phyloP scores from a whole-genome alignment of 2,329 filamentous ascomycete genomes.

The Fusarium albidum region DNA sequence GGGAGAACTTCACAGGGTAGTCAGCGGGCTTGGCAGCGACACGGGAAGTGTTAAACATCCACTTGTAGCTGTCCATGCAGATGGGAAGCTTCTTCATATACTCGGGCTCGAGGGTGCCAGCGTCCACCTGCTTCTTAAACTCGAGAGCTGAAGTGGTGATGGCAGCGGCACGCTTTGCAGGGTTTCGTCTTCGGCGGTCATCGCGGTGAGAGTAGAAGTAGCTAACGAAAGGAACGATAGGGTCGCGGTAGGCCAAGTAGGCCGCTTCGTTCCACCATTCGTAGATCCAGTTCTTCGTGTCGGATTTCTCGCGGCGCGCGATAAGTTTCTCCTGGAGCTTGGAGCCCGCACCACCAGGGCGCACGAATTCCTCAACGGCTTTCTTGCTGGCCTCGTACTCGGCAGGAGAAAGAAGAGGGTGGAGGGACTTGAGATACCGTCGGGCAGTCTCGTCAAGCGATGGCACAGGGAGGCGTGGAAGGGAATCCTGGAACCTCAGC shows the following conservation, averaged over 20 bases:
- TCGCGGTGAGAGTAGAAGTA: conserved; percentile 99
- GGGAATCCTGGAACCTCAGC: conserved; percentile 87
- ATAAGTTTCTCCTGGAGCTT: conserved; percentile 88
- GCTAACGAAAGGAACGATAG: conserved; percentile 96
- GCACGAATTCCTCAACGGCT: conserved; percentile 87
- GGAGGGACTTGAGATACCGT: conserved; percentile 82
- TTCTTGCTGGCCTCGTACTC: conserved; percentile 80
- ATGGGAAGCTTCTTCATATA: conserved; percentile 99
- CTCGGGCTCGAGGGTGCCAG: conserved; percentile 86
- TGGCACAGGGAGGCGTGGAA: conserved; percentile 80
- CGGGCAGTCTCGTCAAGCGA: conserved; percentile 83
- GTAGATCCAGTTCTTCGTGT: conserved; percentile 90
- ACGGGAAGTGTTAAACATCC: conserved; percentile 97
- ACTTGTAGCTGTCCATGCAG: conserved; percentile 98
- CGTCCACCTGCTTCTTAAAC: conserved; percentile 93
- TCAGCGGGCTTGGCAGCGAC: conserved; percentile 85
- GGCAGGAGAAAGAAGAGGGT: conserved; percentile 72
- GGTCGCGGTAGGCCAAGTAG: conserved; percentile 93
- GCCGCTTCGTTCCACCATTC: conserved; percentile 99
- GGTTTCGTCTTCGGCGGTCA: conserved; percentile 86
- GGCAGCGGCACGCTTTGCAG: conserved; percentile 90
- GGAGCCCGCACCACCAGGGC: conserved; percentile 83
- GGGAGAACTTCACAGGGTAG: conserved; percentile 81
- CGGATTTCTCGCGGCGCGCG: conserved; percentile 79
- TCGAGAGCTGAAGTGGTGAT: conserved; percentile 86